phyloP scores from a whole-genome alignment of 768 basidiomycete species.

The Lactifluus echinatus region DNA sequence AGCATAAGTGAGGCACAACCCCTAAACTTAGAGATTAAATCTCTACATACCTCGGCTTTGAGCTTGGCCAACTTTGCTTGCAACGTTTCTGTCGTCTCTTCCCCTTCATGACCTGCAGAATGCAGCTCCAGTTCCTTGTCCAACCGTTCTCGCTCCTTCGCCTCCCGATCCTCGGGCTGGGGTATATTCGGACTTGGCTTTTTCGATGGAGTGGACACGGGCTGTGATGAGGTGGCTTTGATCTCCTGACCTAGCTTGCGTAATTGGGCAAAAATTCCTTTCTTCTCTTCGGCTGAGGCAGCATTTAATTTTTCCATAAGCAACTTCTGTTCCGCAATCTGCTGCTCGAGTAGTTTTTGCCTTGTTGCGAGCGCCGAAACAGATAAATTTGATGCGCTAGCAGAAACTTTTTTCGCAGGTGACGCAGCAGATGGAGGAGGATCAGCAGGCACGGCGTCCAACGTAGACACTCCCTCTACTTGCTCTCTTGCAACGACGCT shows the following conservation, averaged over 20 bases:
- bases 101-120: slow-evolving; percentile 36
- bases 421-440: slow-evolving; percentile 24
- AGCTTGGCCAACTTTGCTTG: slow-evolving; percentile 68
- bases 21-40: not conserved
- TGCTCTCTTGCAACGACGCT: slow-evolving; percentile 41
- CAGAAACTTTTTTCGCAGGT: slow-evolving; percentile 32
- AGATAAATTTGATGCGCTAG: slow-evolving; percentile 24
- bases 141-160: slow-evolving; percentile 53
- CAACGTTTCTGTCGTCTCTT: slow-evolving; percentile 57
- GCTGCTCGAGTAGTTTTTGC: slow-evolving; percentile 68
- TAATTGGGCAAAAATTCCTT: slow-evolving; percentile 65
- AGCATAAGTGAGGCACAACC: not conserved
- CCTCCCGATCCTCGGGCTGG: slow-evolving; percentile 40
- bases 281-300: slow-evolving; percentile 65
- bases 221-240: slow-evolving; percentile 35
- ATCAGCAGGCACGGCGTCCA: slow-evolving; percentile 21
- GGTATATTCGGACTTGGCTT: slow-evolving; percentile 21
- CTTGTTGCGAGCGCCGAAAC: slow-evolving; percentile 57
- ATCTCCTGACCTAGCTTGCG: slow-evolving; percentile 76
- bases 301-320: slow-evolving; percentile 64
- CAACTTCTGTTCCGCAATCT: slow-evolving; percentile 82
- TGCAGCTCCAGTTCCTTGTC: slow-evolving; percentile 81
- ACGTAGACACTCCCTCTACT: slow-evolving; percentile 14
- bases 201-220: slow-evolving; percentile 24
- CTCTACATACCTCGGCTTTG: slow-evolving; percentile 59